phyloP scores from a whole-genome alignment of 2,329 filamentous ascomycete species.

The Podosphaera xanthii region DNA sequence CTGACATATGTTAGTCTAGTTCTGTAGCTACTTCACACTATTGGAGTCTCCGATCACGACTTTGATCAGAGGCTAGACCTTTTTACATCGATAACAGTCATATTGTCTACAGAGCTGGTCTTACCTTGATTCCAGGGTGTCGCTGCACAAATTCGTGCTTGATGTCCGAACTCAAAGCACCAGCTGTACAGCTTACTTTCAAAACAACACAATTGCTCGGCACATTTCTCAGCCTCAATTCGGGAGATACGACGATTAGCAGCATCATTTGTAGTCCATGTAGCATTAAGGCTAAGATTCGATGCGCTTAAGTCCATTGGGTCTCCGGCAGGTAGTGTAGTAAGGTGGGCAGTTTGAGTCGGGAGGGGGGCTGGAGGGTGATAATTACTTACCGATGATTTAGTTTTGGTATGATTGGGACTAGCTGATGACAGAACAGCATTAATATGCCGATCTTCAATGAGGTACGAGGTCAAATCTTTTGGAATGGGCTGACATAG shows the following conservation, averaged over 20 bases:
- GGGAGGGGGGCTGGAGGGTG: not conserved
- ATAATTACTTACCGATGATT: not conserved
- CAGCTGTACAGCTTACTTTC: not conserved
- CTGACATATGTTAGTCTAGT: not conserved
- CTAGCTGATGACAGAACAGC: not conserved
- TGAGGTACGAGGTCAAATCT: not conserved
- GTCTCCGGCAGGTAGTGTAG: not conserved
- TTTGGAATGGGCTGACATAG: not conserved
- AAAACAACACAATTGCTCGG: not conserved
- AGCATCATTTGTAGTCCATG: not conserved
- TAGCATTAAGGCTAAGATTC: not conserved
- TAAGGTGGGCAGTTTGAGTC: not conserved
- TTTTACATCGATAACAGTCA: not conserved
- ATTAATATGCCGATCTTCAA: not conserved
- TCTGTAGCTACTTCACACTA: not conserved
- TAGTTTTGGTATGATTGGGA: not conserved
- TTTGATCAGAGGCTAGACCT: not conserved
- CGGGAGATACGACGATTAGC: not conserved
- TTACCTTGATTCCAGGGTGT: not conserved
- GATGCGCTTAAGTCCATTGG: not conserved
- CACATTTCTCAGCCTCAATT: not conserved
- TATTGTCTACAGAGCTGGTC: not conserved
- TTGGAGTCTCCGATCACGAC: not conserved
- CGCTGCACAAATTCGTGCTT: not conserved
- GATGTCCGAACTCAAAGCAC: not conserved